Conservation (phyloP, 345 rosid genomes). For the Rhodamnia rubescens region DNA sequence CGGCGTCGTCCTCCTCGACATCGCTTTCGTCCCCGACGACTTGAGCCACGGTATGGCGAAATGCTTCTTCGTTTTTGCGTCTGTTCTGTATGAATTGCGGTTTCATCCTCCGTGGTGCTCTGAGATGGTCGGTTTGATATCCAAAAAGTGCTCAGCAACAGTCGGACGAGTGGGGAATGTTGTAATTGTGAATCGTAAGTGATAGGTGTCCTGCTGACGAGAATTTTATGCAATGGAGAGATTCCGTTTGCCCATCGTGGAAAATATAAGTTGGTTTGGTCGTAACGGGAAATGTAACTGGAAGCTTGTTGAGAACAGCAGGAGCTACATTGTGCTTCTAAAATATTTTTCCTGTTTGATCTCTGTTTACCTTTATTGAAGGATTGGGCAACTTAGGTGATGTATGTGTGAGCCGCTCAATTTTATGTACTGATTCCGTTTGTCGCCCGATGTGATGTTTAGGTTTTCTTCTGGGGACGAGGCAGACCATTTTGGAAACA, state of each 20-base stretch:
- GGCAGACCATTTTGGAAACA: constrained; percentile 88
- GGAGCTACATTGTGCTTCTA: background rate
- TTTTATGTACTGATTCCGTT: background rate
- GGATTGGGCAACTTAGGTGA: background rate
- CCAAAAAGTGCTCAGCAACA: too few species aligned
- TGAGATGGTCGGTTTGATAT: too few species aligned
- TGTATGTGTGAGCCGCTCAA: background rate
- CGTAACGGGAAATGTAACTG: background rate
- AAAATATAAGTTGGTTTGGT: background rate
- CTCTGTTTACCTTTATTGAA: background rate
- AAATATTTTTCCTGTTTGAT: background rate
- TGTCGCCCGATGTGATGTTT: background rate
- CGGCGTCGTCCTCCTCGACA: constrained; percentile 92
- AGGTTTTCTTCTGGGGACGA: constrained; percentile 81
- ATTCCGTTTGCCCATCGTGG: background rate
- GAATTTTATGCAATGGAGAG: background rate
- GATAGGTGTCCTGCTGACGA: background rate
- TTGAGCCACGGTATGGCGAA: constrained; percentile 37
- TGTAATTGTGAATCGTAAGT: background rate
- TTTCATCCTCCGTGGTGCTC: background rate
- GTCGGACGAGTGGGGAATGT: background rate
- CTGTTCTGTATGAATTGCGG: background rate
- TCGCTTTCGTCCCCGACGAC: constrained; percentile 82
- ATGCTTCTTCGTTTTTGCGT: background rate
- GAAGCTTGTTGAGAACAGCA: accelerated